A percentile compares a stretch with the other conserved stretches of the same genome.
These are phyloP conservation scores for Pelargonium australe DNA, from an alignment of 441 rosid species.

Conservation along the genomic window DNA sequence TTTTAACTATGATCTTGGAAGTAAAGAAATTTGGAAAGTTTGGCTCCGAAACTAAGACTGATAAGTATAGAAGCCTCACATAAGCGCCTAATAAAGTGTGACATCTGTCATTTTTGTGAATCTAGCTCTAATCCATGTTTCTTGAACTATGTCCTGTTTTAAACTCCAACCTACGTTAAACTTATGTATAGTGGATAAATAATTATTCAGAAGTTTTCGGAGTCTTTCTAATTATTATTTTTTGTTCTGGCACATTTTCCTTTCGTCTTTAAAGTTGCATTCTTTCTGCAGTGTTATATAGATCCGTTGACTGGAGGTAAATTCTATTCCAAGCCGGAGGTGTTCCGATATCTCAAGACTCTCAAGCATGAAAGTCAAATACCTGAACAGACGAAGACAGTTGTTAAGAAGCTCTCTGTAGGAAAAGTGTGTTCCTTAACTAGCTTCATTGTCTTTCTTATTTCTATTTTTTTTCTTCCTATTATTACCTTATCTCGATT, in stretches of 20 bases:
- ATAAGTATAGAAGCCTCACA: too few species aligned
- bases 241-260: neutral
- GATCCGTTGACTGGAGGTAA: slow-evolving; percentile 28
- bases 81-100: too few species aligned
- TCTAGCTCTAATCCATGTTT: neutral
- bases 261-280: slow-evolving; percentile 5
- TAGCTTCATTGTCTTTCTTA: slow-evolving; percentile 9
- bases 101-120: neutral
- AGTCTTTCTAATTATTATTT: neutral
- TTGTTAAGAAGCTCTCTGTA: slow-evolving; percentile 5
- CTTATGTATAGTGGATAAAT: neutral
- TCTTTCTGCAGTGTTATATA: slow-evolving; percentile 29
- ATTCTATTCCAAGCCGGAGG: slow-evolving; percentile 41
- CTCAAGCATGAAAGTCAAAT: slow-evolving; percentile 16
- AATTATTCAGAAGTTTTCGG: neutral
- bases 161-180: neutral
- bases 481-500: neutral
- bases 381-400: slow-evolving; percentile 15
- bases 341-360: slow-evolving; percentile 27
- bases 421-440: slow-evolving; percentile 24
- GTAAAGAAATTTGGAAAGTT: too few species aligned
- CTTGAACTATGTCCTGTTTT: neutral
- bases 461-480: neutral
- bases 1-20: too few species aligned
- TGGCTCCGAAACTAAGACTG: too few species aligned